phyloP scores from a whole-genome alignment of 169 alveolate genomes.

The Plasmodium coatneyi region DNA sequence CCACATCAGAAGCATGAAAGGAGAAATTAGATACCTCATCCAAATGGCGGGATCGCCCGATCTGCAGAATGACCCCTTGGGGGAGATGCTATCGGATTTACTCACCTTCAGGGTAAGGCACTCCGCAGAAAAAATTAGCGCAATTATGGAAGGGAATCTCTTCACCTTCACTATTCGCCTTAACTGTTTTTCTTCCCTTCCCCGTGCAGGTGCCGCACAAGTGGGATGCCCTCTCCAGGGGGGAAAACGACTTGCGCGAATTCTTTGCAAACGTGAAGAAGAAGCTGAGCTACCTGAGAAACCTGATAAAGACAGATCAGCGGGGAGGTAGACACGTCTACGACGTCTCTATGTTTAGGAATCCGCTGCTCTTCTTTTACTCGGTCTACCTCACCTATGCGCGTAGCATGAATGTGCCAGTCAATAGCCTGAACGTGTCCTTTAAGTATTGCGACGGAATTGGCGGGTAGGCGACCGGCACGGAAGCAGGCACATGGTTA shows the following conservation, averaged over 20 bases:
- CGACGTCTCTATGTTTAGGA: conserved; percentile 36
- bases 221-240: conserved; percentile 19
- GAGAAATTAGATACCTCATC: conserved; percentile 10
- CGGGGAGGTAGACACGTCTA: conserved; percentile 25
- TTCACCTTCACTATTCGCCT: neutral
- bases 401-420: conserved; percentile 8
- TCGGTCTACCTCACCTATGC: conserved; percentile 45
- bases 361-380: conserved; percentile 55
- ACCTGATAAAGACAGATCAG: conserved; percentile 42
- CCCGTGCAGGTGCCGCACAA: conserved; percentile 33
- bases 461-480: conserved; percentile 1
- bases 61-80: neutral
- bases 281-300: conserved; percentile 17
- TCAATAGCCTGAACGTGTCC: conserved; percentile 2
- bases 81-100: neutral
- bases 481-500: neutral
- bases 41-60: neutral
- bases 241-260: conserved; percentile 5
- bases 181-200: neutral
- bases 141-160: neutral
- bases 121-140: neutral
- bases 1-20: conserved; percentile 22
- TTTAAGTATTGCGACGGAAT: conserved; percentile 33
- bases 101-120: conserved; percentile 7
- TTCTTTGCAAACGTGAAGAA: conserved; percentile 16